These are phyloP conservation scores for Phaffia australis DNA, from an alignment of 768 basidiomycete species.

Conservation along the genomic window DNA sequence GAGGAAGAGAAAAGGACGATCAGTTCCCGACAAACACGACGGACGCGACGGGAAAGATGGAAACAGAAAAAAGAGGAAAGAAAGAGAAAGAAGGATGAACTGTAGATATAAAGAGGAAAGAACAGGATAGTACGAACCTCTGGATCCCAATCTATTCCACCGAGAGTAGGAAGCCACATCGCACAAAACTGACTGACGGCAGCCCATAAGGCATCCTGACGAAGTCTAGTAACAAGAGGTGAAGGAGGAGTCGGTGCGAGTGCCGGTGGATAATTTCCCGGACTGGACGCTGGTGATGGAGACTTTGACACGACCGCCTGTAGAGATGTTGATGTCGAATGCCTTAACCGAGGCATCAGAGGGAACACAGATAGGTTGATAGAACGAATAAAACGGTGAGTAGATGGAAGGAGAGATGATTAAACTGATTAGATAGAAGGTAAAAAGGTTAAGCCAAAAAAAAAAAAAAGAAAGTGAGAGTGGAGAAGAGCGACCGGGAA, in stretches of 20 bases:
- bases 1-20: not conserved
- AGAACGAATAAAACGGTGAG: too few relatives aligned
- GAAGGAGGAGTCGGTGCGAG: slow-evolving; percentile 27
- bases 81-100: slow-evolving; percentile 16
- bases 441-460: too few relatives aligned
- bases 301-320: too few relatives aligned
- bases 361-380: too few relatives aligned
- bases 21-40: not conserved
- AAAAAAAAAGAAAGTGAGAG: too few relatives aligned
- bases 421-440: too few relatives aligned
- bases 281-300: too few relatives aligned
- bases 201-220: slow-evolving; percentile 85
- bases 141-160: slow-evolving; percentile 56
- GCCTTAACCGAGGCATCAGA: too few relatives aligned
- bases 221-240: slow-evolving; percentile 42
- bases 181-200: slow-evolving; percentile 81
- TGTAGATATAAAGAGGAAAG: not conserved
- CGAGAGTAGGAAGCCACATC: slow-evolving; percentile 55
- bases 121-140: slow-evolving; percentile 31
- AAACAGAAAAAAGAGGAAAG: not conserved
- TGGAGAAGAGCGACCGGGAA: too few relatives aligned
- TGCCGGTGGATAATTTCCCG: slow-evolving; percentile 1
- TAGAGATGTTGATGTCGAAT: too few relatives aligned
- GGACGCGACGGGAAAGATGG: not conserved
- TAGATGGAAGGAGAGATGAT: too few relatives aligned